A percentile compares a stretch with the other conserved stretches of the same genome.
These are phyloP conservation scores for Pythium chondricola DNA, from an alignment of 352 stramenopile species.

Conservation along the genomic window DNA sequence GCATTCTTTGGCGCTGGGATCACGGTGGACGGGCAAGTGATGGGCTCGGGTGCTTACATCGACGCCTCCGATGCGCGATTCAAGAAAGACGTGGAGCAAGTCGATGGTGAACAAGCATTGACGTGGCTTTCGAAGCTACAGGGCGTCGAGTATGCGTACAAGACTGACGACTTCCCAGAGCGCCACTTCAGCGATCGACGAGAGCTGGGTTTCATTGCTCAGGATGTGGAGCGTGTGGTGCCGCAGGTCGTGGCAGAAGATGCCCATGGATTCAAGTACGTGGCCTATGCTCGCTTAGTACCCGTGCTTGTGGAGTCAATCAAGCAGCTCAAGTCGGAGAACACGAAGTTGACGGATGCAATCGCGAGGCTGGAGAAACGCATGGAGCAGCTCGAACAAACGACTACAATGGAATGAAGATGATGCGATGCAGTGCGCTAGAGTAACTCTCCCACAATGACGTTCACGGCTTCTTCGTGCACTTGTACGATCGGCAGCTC, in stretches of 20 bases:
- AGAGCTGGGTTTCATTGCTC: constrained; percentile 86
- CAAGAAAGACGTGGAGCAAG: constrained; percentile 63
- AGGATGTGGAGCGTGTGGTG: constrained; percentile 77
- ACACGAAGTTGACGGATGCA: background rate
- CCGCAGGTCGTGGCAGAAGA: constrained; percentile 75
- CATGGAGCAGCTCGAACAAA: too few relatives aligned
- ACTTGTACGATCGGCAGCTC: too few relatives aligned
- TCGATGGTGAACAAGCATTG: constrained; percentile 22
- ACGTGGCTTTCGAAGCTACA: constrained; percentile 23
- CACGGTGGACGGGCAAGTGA: constrained; percentile 84
- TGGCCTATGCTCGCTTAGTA: constrained; percentile 78
- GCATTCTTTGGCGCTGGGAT: constrained; percentile 81
- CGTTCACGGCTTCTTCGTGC: too few relatives aligned
- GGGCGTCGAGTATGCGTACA: constrained; percentile 68
- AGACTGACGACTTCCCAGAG: constrained; percentile 28
- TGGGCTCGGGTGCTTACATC: constrained; percentile 88
- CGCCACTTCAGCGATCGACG: constrained; percentile 33
- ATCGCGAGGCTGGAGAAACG: too few relatives aligned
- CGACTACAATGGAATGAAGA: too few relatives aligned
- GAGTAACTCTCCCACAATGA: too few relatives aligned
- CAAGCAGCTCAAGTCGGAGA: constrained; percentile 31
- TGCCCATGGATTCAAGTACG: constrained; percentile 75
- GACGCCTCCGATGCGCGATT: constrained; percentile 88
- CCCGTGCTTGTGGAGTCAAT: constrained; percentile 79
- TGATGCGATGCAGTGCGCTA: too few relatives aligned